Conservation (phyloP, 345 rosid species). For the Linum tenue region DNA sequence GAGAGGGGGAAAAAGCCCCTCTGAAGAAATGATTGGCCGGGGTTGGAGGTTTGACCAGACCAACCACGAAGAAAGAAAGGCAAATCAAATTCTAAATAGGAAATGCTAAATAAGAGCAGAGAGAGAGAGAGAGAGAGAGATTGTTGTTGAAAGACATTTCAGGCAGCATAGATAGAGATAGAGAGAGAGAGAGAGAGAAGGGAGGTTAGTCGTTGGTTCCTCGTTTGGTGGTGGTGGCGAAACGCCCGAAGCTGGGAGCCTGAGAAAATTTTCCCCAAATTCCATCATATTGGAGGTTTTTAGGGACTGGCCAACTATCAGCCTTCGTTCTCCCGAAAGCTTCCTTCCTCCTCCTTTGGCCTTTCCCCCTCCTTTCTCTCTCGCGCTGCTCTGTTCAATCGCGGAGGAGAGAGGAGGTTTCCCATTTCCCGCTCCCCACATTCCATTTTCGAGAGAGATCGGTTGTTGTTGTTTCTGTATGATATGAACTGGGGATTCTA, state of each 20-base stretch:
- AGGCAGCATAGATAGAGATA: neutral
- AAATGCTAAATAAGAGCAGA: neutral
- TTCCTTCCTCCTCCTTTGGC: no score
- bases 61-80: constrained; percentile 9
- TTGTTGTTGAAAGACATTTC: neutral
- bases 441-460: neutral
- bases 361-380: neutral
- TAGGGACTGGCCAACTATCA: neutral
- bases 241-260: neutral
- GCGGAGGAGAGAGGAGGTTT: constrained; percentile 32
- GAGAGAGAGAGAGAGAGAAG: no score
- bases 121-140: neutral
- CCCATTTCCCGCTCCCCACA: constrained; percentile 26
- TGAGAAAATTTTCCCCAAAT: neutral
- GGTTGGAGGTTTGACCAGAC: constrained; percentile 27
- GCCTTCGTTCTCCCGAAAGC: neutral
- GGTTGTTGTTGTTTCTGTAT: neutral
- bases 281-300: neutral
- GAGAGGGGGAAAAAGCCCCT: neutral
- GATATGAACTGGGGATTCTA: neutral
- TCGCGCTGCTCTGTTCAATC: constrained; percentile 2
- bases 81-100: neutral
- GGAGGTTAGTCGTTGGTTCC: no score
- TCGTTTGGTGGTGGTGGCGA: no score
- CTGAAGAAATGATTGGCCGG: constrained; percentile 38